phyloP scores from a whole-genome alignment of 2,329 filamentous ascomycete species.

The Penicillium sumatraense region DNA sequence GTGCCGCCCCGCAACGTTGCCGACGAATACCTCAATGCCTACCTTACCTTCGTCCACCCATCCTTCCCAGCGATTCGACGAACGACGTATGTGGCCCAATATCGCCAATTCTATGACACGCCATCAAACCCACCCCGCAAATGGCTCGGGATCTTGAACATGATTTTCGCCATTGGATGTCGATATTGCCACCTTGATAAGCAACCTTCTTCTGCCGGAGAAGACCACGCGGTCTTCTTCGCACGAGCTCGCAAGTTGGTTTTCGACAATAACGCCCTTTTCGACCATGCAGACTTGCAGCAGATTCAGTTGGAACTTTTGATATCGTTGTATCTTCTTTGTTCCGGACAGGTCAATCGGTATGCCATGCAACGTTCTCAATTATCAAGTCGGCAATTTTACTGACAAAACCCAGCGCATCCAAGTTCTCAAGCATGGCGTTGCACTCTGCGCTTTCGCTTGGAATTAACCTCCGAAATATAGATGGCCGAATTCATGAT shows the following conservation, averaged over 20 bases:
- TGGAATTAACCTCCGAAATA: conserved; percentile 47
- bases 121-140: conserved; percentile 34
- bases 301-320: conserved; percentile 48
- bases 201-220: conserved; percentile 22
- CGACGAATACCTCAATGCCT: conserved; percentile 44
- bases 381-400: too few relatives aligned
- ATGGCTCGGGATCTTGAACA: conserved; percentile 51
- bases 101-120: conserved; percentile 36
- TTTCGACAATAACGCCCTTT: conserved; percentile 40
- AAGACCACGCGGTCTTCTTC: conserved; percentile 47
- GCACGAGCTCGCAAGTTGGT: conserved; percentile 44
- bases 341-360: conserved; percentile 48
- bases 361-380: conserved; percentile 21
- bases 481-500: conserved; percentile 38
- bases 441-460: conserved; percentile 46
- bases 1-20: conserved; percentile 43
- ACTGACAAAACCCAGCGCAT: conserved; percentile 34
- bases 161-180: conserved; percentile 52
- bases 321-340: conserved; percentile 46
- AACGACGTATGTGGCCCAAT: conserved; percentile 43
- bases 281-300: conserved; percentile 48
- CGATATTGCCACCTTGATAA: conserved; percentile 42
- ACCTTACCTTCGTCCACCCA: conserved; percentile 45
- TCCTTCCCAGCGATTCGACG: conserved; percentile 47
- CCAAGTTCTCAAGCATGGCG: conserved; percentile 46